phyloP scores from a whole-genome alignment of 2,329 filamentous ascomycete genomes.

The Microsporum audouinii region DNA sequence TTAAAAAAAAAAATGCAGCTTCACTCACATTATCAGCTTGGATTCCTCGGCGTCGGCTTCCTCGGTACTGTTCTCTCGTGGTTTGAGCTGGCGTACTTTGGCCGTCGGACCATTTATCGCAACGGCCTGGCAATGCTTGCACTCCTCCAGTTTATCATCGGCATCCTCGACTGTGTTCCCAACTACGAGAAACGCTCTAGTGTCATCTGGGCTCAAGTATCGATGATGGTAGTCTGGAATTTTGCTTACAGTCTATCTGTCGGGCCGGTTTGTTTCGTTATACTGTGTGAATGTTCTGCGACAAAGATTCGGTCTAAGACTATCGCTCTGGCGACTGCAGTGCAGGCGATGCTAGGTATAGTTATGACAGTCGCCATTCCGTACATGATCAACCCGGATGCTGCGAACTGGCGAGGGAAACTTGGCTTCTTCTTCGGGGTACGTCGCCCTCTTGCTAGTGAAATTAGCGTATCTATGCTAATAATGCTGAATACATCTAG shows the following conservation, averaged over 20 bases:
- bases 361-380: constrained; percentile 32
- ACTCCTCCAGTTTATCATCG: constrained; percentile 27
- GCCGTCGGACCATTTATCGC: constrained; percentile 26
- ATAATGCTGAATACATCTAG: neutral
- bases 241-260: constrained; percentile 33
- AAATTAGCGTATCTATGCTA: neutral
- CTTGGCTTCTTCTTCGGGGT: constrained; percentile 27
- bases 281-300: constrained; percentile 38
- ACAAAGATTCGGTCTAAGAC: constrained; percentile 36
- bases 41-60: constrained; percentile 29
- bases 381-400: constrained; percentile 32
- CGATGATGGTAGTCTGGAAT: constrained; percentile 29
- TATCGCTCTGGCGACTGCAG: constrained; percentile 31
- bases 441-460: neutral
- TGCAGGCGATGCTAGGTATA: constrained; percentile 31
- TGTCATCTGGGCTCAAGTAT: constrained; percentile 26
- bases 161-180: constrained; percentile 31
- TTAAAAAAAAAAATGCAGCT: neutral
- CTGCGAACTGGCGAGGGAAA: constrained; percentile 25
- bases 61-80: constrained; percentile 29
- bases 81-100: constrained; percentile 25
- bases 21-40: constrained; percentile 15
- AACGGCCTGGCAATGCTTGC: constrained; percentile 24
- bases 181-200: constrained; percentile 17
- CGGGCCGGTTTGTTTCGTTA: constrained; percentile 35